A percentile compares a stretch with the other conserved stretches of the same genome.
phyloP scores from a whole-genome alignment of 208 protist species.

The Wallacemonas rigidus region DNA sequence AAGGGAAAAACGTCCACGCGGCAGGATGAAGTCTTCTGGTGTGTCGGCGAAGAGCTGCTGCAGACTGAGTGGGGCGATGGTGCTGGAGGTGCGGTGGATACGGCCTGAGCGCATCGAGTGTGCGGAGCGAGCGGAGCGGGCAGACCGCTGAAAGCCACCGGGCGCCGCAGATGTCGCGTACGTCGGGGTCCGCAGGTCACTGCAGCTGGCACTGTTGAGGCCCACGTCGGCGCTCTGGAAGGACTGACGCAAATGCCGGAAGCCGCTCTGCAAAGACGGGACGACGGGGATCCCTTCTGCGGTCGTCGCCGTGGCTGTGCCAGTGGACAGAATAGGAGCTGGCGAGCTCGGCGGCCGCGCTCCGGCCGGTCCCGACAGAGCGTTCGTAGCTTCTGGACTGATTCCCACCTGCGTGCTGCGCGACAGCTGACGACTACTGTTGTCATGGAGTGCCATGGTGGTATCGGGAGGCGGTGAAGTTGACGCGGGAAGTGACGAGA shows the following conservation, averaged over 20 bases:
- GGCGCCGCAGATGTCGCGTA: not conserved
- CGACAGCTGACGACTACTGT: too few species aligned
- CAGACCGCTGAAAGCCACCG: not conserved
- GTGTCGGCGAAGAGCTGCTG: conserved; percentile 52
- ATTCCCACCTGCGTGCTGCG: too few species aligned
- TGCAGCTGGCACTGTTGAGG: conserved; percentile 7
- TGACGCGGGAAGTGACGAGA: not conserved
- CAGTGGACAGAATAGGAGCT: too few species aligned
- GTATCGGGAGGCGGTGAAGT: not conserved
- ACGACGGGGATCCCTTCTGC: not conserved
- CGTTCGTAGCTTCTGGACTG: too few species aligned
- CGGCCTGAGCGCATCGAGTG: conserved; percentile 27
- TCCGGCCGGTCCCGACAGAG: too few species aligned
- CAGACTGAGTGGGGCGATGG: conserved; percentile 18
- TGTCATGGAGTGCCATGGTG: not conserved
- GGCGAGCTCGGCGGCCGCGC: too few species aligned
- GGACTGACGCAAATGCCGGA: not conserved
- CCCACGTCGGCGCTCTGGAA: not conserved
- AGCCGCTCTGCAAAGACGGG: not conserved
- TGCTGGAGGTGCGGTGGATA: conserved; percentile 21
- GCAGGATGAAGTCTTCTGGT: conserved; percentile 41
- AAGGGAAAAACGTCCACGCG: conserved; percentile 46
- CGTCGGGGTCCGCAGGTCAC: conserved; percentile 5
- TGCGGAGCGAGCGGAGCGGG: conserved; percentile 20
- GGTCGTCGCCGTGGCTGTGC: too few species aligned